Percentiles rank a stretch among this genome's conserved stretches.
These are phyloP conservation scores for Athelia sp. DNA, from an alignment of 1,284 basidiomycete species.

Conservation along the genomic window DNA sequence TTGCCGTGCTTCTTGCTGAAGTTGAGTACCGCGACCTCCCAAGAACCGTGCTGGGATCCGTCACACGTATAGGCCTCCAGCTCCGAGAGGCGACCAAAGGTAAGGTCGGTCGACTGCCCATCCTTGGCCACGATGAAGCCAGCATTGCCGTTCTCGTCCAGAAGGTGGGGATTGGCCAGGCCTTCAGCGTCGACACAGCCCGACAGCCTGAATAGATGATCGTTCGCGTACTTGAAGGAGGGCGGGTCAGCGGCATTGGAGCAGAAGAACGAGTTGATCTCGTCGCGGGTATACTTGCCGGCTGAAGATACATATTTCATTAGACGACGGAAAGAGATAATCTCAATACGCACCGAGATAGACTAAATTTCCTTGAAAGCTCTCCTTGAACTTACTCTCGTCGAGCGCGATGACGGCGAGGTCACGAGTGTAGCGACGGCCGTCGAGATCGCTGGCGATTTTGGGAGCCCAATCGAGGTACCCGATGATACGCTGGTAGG, in stretches of 20 bases:
- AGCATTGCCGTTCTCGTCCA: constrained; percentile 11
- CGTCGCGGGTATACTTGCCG: not conserved
- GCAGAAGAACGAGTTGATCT: not conserved
- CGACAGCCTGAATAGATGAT: not conserved
- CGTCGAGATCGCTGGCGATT: constrained; percentile 10
- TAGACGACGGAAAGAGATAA: constrained; percentile 5
- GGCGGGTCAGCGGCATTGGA: constrained; percentile 4
- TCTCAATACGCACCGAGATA: constrained; percentile 14
- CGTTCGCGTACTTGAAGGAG: constrained; percentile 11
- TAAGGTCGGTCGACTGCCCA: constrained; percentile 16
- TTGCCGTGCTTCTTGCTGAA: constrained; percentile 4
- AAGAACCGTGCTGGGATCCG: constrained; percentile 10
- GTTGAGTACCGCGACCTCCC: constrained; percentile 18
- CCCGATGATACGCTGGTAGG: constrained; percentile 12
- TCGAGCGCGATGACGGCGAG: constrained; percentile 9
- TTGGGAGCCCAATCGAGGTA: constrained; percentile 12
- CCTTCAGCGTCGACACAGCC: constrained; percentile 8
- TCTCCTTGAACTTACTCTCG: constrained; percentile 9
- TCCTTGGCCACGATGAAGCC: constrained; percentile 16
- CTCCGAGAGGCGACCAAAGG: constrained; percentile 15
- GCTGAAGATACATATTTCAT: constrained; percentile 6
- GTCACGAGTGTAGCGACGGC: constrained; percentile 14
- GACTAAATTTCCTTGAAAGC: constrained; percentile 12
- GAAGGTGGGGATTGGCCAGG: constrained; percentile 10
- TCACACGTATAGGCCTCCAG: constrained; percentile 10